Evolutionary conservation across 2,329 filamentous ascomycete genomes (phyloP), one percentile per base, ranked within the genome.

Genomic region (Byssothecium circinans): DNA sequence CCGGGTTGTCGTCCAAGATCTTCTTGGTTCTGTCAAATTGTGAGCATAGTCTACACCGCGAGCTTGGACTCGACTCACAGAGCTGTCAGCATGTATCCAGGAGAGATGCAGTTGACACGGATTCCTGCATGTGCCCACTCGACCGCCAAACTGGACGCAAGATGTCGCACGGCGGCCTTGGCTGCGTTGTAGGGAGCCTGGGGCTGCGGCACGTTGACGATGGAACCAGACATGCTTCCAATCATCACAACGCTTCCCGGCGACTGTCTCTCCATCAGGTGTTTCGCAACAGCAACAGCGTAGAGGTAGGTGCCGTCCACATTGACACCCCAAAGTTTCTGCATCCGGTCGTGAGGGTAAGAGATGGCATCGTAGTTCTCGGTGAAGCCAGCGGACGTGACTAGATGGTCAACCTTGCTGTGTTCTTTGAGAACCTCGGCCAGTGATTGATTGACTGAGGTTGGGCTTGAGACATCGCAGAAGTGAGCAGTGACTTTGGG

Each of bases 361-460:
- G 86, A 85, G 63, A 91, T 87, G 38, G 92, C 92, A 63, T 95
- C 87, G 66, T 91, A 95, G 77, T 96, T 96, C 77, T 96, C 92
- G 12, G 89, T 94, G 76, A 97, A 96, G 37, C 92, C 92, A 41
- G 92, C 92, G n/a, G 90, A 95, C 20, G 92, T 96, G 62, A 97
- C 91, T 20, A 97, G 81, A 73, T 89, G 86, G 74, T 96, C 91
- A 60, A 96, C 90, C 71, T 88, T 87, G 72, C 86, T 86, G 69
- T 96, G 91, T 49, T 81, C 74, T 40, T 76, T 69, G 41, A 92
- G 68, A 57, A 92, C 81, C 51, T 90, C 86, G 30, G 78, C 76
- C 57, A 96, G 80, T 60, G 87, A 87, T 25, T 77, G 73, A 48
- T 88, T 85, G 53, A 96, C 91, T 6, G 89, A 92, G 40, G 85